phyloP scores from a whole-genome alignment of 768 basidiomycete genomes.

The Boletus rubescentipes region DNA sequence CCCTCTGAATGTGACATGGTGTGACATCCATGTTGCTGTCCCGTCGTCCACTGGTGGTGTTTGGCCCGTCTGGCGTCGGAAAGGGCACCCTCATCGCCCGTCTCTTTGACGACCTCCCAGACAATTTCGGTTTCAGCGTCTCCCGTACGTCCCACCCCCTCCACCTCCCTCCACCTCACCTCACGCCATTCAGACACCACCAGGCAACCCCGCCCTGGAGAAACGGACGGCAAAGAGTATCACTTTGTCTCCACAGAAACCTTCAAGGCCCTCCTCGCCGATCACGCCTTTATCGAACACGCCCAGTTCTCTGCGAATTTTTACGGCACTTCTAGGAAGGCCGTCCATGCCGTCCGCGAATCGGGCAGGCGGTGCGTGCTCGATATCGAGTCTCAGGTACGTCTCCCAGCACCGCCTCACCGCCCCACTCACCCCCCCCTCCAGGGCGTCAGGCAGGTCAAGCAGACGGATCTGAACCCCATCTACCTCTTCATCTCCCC shows the following conservation, averaged over 20 bases:
- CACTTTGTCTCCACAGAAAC: constrained; percentile 73
- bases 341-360: constrained; percentile 65
- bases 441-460: constrained; percentile 92
- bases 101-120: constrained; percentile 78
- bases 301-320: constrained; percentile 91
- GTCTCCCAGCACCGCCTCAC: neutral
- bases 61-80: constrained; percentile 91
- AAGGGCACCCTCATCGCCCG: constrained; percentile 87
- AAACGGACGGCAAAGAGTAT: constrained; percentile 81
- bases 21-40: neutral
- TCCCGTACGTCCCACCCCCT: constrained; percentile 55
- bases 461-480: constrained; percentile 75
- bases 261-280: constrained; percentile 67
- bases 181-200: constrained; percentile 70
- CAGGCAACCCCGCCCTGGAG: constrained; percentile 77
- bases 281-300: constrained; percentile 87
- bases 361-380: constrained; percentile 83
- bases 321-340: constrained; percentile 88
- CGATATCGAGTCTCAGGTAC: constrained; percentile 91
- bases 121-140: constrained; percentile 89
- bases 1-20: neutral
- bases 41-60: constrained; percentile 71
- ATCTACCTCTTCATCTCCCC: constrained; percentile 93
- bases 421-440: neutral
- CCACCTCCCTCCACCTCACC: neutral